Evolutionary conservation across 2,329 filamentous ascomycete species (phyloP), one percentile per base, ranked within the genome.

Genomic region (Aspergillus carbonarius): DNA sequence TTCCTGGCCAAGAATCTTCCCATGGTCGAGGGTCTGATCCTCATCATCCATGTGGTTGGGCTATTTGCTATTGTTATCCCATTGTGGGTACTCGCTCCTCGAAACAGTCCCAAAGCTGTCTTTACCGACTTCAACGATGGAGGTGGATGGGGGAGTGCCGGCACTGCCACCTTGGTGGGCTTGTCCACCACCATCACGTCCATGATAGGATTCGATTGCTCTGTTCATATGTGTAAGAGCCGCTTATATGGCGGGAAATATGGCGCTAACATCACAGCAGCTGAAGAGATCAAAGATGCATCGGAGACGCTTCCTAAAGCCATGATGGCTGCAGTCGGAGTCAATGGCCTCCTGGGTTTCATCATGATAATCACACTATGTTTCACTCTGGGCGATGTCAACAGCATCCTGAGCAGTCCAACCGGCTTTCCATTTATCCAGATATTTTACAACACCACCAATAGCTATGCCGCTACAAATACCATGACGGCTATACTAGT

Each of bases 401-500:
- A 79, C 10, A 68, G 66, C 0, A 76, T 81, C 0, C 68, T 83
- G 3, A 69, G 70, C 0, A 78, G 77, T 0, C 74, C 76, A 0
- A 83, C 82, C 0, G 79, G 78, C 1, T 84, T 83, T 49, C 84
- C 86, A 0, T 85, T 86, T 61, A 86, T 88, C 65, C 77, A 85
- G 51, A 79, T 86, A 20, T 86, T 86, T 58, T 77, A 77, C 60
- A 78, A 83, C 35, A 79, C 79, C 1, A 82, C 82, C 1, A 71
- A 77, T 1, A 81, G 78, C 17, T 69, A 76, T 2, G 78, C 76
- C 1, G 83, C 79, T 0, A 79, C 82, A 0, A 78, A 79, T 1
- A 77, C 80, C 18, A 83, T 85, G 79, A 75, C 78, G 0, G 69
- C 76, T 4, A 76, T 85, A 17, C 70, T 85, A 3, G 75, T 83